A percentile compares a stretch with the other conserved stretches of the same genome.
These are phyloP conservation scores for Endocarpon pusillum DNA, from an alignment of 495 filamentous ascomycete genomes.

Conservation along the genomic window DNA sequence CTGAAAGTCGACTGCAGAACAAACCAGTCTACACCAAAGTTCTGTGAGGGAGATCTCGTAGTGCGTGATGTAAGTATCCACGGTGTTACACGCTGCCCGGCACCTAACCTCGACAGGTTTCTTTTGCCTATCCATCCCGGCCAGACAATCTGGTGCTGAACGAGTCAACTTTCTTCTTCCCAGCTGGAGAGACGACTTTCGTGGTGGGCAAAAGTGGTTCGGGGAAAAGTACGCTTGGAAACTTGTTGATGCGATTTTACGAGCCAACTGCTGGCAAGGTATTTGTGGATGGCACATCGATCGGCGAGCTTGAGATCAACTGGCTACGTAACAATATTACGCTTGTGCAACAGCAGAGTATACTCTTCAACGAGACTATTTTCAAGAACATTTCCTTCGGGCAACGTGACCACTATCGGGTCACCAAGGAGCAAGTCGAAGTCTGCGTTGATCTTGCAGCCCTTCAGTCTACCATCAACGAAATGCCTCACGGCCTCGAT, in stretches of 20 bases:
- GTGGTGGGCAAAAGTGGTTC: conserved; percentile 78
- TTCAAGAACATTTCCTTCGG: conserved; percentile 71
- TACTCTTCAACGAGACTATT: conserved; percentile 73
- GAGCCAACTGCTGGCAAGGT: conserved; percentile 47
- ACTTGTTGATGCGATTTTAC: conserved; percentile 66
- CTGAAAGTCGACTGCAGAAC: conserved; percentile 12
- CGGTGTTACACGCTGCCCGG: not conserved
- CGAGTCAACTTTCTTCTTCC: conserved; percentile 46
- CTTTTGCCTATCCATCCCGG: conserved; percentile 71
- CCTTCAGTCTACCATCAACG: conserved; percentile 52
- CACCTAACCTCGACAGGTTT: conserved; percentile 32
- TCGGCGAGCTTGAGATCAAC: conserved; percentile 41
- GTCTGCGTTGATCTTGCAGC: conserved; percentile 42
- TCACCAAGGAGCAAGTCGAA: conserved; percentile 36
- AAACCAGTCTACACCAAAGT: conserved; percentile 14
- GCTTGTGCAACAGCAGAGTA: conserved; percentile 65
- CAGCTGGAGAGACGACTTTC: conserved; percentile 57
- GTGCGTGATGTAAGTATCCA: conserved; percentile 43
- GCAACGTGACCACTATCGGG: conserved; percentile 25
- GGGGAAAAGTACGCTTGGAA: conserved; percentile 80
- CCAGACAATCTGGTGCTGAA: conserved; percentile 43
- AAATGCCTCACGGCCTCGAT: conserved; percentile 55
- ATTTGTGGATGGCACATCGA: conserved; percentile 43
- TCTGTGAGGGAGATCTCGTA: conserved; percentile 48
- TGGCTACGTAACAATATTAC: conserved; percentile 74